These are phyloP conservation scores for Eucalyptus regnans DNA, from an alignment of 345 rosid genomes.

Conservation along the genomic window DNA sequence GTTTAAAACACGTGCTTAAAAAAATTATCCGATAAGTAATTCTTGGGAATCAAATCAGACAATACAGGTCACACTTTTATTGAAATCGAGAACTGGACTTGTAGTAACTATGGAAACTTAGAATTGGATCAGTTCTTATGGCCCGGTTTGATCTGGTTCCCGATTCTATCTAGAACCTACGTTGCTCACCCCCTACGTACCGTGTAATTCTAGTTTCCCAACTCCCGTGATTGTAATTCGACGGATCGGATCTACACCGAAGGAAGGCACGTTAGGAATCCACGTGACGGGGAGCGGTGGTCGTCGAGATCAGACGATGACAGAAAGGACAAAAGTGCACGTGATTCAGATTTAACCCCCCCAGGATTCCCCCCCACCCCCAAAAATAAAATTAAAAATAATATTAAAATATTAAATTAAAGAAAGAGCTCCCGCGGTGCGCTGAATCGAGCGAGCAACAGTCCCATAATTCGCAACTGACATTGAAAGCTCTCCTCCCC, in stretches of 20 bases:
- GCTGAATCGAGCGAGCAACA: neutral
- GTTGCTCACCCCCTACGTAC: neutral
- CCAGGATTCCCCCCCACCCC: neutral
- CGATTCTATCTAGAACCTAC: neutral
- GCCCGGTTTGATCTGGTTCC: neutral
- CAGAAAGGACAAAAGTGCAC: neutral
- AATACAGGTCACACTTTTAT: rapidly evolving
- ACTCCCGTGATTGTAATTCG: neutral
- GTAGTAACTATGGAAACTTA: rapidly evolving
- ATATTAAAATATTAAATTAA: neutral
- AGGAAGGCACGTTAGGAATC: neutral
- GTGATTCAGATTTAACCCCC: neutral
- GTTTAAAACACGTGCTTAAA: no score
- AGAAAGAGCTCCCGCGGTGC: neutral
- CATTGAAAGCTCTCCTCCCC: neutral
- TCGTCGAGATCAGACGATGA: neutral
- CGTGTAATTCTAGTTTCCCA: neutral
- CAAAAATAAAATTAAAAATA: no score
- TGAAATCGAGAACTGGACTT: neutral
- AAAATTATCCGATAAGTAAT: rapidly evolving
- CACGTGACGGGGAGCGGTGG: neutral
- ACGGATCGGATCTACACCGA: neutral
- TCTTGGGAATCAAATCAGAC: rapidly evolving
- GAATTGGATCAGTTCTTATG: rapidly evolving
- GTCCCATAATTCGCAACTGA: neutral